Conservation (phyloP, 1,284 basidiomycete genomes). For the Marasmius fiardii region DNA sequence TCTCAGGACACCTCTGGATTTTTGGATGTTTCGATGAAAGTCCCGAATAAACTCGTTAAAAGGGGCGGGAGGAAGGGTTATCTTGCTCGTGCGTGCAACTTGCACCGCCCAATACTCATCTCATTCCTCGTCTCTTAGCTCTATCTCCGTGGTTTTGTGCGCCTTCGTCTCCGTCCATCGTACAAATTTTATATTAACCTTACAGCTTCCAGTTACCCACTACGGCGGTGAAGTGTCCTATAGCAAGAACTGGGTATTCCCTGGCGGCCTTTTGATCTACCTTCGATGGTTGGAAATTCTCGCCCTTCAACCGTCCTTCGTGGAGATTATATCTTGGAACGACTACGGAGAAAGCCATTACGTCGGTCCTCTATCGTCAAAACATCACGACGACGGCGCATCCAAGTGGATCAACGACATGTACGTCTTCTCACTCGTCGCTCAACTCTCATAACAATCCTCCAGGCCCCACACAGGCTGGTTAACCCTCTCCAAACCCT, state of each 20-base stretch:
- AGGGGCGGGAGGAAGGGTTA: neutral
- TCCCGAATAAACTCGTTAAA: too few species aligned
- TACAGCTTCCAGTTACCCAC: conserved; percentile 24
- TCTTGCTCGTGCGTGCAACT: neutral
- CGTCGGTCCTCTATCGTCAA: conserved; percentile 19
- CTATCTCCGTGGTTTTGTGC: neutral
- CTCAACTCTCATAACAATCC: too few species aligned
- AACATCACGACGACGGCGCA: conserved; percentile 21
- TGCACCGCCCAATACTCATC: neutral
- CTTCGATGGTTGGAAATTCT: conserved; percentile 27
- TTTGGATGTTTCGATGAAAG: neutral
- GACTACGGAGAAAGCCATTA: conserved; percentile 24
- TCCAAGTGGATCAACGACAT: conserved; percentile 12
- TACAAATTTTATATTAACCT: neutral
- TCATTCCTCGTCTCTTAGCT: conserved; percentile 13
- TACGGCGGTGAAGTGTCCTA: conserved; percentile 25
- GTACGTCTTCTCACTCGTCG: too few species aligned
- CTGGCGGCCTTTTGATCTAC: conserved; percentile 30
- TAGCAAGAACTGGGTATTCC: conserved; percentile 32
- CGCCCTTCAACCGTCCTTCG: conserved; percentile 30
- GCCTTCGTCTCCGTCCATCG: neutral
- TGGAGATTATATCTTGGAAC: conserved; percentile 37
- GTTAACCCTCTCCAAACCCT: conserved; percentile 23
- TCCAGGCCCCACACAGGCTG: too few species aligned
- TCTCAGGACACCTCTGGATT: neutral